phyloP scores from a whole-genome alignment of 768 basidiomycete species.

The Cystofilobasidium bisporidii region DNA sequence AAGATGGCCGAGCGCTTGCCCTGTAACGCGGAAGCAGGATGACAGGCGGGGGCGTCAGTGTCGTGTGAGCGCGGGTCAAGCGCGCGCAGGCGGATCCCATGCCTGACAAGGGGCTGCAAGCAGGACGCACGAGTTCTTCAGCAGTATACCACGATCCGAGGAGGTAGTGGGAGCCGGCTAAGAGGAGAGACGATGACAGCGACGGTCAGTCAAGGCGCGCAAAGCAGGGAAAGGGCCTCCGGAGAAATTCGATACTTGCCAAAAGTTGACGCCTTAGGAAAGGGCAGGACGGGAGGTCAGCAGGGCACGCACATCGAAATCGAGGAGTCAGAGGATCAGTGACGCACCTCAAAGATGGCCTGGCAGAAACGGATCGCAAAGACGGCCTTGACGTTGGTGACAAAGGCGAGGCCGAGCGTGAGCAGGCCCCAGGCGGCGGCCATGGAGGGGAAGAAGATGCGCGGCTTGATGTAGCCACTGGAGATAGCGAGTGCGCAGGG shows the following conservation, averaged over 20 bases:
- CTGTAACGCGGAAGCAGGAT: too few species aligned
- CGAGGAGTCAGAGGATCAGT: too few species aligned
- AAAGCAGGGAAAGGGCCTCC: too few species aligned
- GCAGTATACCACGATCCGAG: neutral
- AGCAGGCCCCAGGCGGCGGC: neutral
- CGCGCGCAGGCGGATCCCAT: too few species aligned
- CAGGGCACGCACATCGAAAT: too few species aligned
- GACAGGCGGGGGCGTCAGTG: too few species aligned
- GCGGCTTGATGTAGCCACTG: neutral
- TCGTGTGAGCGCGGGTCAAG: too few species aligned
- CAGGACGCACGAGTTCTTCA: neutral
- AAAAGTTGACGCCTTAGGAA: neutral
- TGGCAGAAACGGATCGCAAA: neutral
- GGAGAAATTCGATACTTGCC: too few species aligned
- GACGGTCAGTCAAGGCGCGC: too few species aligned
- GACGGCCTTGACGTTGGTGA: neutral
- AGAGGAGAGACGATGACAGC: too few species aligned
- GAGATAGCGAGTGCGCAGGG: neutral
- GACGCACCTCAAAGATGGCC: constrained; percentile 12
- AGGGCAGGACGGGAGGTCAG: too few species aligned
- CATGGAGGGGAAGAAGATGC: constrained; percentile 5
- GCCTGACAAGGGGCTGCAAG: too few species aligned
- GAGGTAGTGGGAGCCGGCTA: neutral
- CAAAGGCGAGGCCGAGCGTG: constrained; percentile 8
- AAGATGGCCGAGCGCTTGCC: constrained; percentile 17